Conservation (phyloP, 257 asterid species). For the Plectranthus barbatus region DNA sequence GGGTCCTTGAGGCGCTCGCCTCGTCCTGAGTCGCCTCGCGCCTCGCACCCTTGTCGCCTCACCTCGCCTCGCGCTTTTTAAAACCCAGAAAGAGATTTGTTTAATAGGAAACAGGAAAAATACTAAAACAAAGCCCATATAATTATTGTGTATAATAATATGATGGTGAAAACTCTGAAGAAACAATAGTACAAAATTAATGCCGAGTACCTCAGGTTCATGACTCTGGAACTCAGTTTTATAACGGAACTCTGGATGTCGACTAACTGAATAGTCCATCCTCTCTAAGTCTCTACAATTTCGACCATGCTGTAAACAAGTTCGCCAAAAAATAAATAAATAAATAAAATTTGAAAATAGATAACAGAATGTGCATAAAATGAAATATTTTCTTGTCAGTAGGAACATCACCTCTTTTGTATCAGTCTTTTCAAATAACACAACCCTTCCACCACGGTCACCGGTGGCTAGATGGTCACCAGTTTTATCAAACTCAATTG, state of each 20-base stretch:
- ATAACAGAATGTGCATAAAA: constrained; percentile 6
- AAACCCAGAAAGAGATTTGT: too few relatives aligned
- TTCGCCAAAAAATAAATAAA: not conserved
- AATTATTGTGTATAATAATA: not conserved
- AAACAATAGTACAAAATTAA: not conserved
- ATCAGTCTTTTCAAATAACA: constrained; percentile 72
- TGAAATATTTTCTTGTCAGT: constrained; percentile 5
- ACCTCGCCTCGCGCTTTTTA: too few relatives aligned
- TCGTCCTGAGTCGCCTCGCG: too few relatives aligned
- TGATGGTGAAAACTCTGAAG: not conserved
- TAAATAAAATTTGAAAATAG: not conserved
- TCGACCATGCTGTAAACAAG: constrained; percentile 44
- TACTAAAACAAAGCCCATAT: not conserved
- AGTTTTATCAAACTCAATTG: constrained; percentile 70
- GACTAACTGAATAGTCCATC: constrained; percentile 45
- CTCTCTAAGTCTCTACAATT: constrained; percentile 64
- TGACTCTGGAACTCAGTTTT: constrained; percentile 93
- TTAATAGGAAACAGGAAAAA: not conserved
- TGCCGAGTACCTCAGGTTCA: constrained; percentile 70
- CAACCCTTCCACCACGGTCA: constrained; percentile 94
- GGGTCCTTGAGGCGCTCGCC: too few relatives aligned
- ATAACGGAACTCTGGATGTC: constrained; percentile 84
- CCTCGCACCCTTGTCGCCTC: too few relatives aligned
- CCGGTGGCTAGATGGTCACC: constrained; percentile 88
- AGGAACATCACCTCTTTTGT: constrained; percentile 48